Base-by-base conservation (phyloP, 1,284 basidiomycete genomes). In the Meira miltonrushii region DNA sequence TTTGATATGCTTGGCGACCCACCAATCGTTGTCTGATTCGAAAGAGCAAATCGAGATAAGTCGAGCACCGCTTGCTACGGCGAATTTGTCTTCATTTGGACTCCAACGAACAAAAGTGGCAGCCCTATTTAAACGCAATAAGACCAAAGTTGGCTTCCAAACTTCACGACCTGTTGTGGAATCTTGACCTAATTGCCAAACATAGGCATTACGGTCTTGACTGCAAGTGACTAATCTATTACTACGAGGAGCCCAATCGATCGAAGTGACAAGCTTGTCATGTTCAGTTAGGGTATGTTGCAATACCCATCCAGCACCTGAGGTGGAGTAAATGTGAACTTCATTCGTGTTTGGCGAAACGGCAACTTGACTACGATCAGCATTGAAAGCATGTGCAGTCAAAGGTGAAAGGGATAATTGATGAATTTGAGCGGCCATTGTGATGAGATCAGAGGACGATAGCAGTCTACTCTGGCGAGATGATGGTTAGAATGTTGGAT, bases 181-280 rank as follows among this genome's bases (percentile, higher is more conserved):
- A 69, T 90, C 87, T 21, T 84, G 82, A 13, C 85, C 86, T 69
- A 88, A 87, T 57, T 89, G 87, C 95, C 95, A 99, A 33, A 99
- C 95, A 78, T 99, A 99, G 12, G 95, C 95, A 78, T 99, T 99
- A 53, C 95, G 84, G 79, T 99, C 95, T 80, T 99, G 94, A 25
- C 94, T 93, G 71, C 92, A 92, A 11, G 94, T 97, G 38, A 99
- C 95, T 80, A 99, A 93, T 28, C 91, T 88, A 81, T 99, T 97
- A 53, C 93, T 90, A 70, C 85, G 85, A 9, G 92, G 92, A 2
- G 94, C 95, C 95, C 95, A 99, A 80, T 97, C 94, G 79, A 99
- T 95, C 60, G 91, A 92, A 1, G 94, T 98, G 80, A 99, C 90
- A 65, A 88, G 82, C 82, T 98, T 98, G 83, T 99, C 95, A 81